Percentiles rank a stretch among this genome's conserved stretches.
phyloP scores from a whole-genome alignment of 345 rosid genomes.

The Rhodomyrtus tomentosa region DNA sequence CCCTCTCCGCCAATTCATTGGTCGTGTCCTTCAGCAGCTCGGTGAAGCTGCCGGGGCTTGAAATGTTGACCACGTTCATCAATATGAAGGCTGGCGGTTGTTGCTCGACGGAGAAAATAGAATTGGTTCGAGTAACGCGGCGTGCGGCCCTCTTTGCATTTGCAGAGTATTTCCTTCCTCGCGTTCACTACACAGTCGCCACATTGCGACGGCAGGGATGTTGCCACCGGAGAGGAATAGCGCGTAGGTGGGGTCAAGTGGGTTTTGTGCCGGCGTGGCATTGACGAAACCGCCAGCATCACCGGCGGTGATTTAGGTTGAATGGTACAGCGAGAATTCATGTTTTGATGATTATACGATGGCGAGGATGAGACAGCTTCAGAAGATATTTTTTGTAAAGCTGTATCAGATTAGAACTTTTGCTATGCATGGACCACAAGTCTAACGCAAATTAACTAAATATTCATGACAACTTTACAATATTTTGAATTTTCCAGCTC shows the following conservation, averaged over 20 bases:
- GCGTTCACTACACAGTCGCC: conserved; percentile 10
- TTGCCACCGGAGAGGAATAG: conserved; percentile 31
- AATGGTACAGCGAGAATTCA: neutral
- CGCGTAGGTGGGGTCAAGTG: neutral
- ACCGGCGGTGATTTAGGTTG: neutral
- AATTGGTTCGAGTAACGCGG: conserved; percentile 7
- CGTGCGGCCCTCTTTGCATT: conserved; percentile 16
- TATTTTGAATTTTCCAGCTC: neutral
- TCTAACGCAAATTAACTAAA: neutral
- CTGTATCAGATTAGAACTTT: neutral
- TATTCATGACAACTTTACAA: neutral
- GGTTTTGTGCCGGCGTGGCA: neutral
- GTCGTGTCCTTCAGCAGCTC: neutral
- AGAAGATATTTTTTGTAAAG: neutral
- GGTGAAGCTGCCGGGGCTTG: conserved; percentile 2
- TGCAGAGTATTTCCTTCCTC: neutral
- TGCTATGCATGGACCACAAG: neutral
- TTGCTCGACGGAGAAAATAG: neutral
- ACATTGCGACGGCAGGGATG: neutral
- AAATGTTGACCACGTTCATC: neutral
- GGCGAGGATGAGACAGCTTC: neutral
- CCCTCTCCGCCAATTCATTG: neutral
- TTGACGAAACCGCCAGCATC: neutral
- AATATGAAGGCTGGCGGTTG: accelerated
- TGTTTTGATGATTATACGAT: neutral